Evolutionary conservation across 148 eudicot genomes (phyloP).

Genomic region (Diospyros lotus): DNA sequence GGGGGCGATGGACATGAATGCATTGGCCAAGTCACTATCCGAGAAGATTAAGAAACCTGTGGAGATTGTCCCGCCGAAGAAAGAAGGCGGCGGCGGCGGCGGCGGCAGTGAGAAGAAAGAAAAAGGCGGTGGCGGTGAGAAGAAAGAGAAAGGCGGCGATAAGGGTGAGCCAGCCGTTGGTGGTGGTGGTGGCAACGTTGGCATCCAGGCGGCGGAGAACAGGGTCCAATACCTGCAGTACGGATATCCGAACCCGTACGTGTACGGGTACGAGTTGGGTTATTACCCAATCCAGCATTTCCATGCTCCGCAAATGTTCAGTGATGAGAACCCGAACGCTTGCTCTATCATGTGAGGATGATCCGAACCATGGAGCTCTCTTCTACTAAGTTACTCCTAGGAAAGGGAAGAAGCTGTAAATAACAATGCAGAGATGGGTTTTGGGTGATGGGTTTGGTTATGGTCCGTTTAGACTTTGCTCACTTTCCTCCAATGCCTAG

Average conservation of each 20-base stretch:
- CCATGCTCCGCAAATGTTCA: neutral
- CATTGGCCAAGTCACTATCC: constrained; percentile 36
- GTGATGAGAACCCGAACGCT: neutral
- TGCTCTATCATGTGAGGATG: neutral
- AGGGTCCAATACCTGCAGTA: neutral
- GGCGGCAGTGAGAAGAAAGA: constrained; percentile 22
- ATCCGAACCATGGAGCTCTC: too few species aligned
- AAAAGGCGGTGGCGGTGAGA: constrained; percentile 7
- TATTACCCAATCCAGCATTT: constrained; percentile 7
- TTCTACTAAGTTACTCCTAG: neutral
- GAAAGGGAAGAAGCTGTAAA: neutral
- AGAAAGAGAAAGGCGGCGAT: constrained; percentile 13
- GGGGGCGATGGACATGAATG: constrained; percentile 54
- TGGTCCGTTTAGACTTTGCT: too few species aligned
- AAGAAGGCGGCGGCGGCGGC: constrained; percentile 31
- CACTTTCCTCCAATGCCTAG: too few species aligned
- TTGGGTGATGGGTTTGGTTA: neutral
- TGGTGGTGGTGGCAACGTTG: neutral
- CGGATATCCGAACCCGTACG: neutral
- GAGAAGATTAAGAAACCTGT: constrained; percentile 46
- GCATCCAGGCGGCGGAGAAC: constrained; percentile 16
- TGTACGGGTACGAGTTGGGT: neutral
- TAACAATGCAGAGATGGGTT: neutral
- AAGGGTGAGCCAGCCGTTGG: neutral
- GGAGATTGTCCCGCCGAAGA: constrained; percentile 60